Base-by-base conservation (phyloP, 169 alveolate species). In the Toxoplasma gondii region DNA sequence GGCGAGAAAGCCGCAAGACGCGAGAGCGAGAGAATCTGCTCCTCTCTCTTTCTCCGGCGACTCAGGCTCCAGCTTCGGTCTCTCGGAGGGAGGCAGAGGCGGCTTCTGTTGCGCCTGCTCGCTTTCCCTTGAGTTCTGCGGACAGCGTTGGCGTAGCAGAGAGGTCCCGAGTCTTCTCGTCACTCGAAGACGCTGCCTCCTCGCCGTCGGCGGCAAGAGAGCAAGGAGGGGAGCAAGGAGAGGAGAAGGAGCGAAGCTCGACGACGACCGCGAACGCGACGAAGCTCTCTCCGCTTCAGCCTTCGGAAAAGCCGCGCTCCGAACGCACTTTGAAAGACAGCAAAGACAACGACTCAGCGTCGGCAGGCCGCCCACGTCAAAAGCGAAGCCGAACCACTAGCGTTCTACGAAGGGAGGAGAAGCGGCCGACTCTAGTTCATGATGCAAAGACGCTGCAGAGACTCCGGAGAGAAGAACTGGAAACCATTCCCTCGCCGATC, bases 401-500 rank as follows among this genome's bases (percentile, higher is more conserved):
- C 24, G 22, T 31, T 64, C 74, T 31, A 19, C 4, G 74, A 31
- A 64, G 22, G n/a, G 74, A 64, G 7, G 74, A 64, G 74, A 22
- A 16, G 74, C 74, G 74, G n/a, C 5, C 34, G 9, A 16, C 74
- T 19, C n/a, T 7, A 31, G 74, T 27, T 31, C n/a, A 64, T 31
- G 43, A 45, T 10, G 45, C 86, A 2, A 31, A 10, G 86, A 45
- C 86, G 22, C 45, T 78, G 45, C 86, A 78, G 86, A n/a, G 44
- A 19, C 24, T 78, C n/a, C 86, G 86, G 29, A 9, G 86, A 9
- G 86, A 78, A n/a, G 49, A 78, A 19, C 86, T 78, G 29, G 86
- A 38, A n/a, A 36, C 67, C 38, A 82, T 82, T 39, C 90, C 90
- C 4, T 82, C 90, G 44, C 90, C 90, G 38, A 82, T 82, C 67